phyloP scores from a whole-genome alignment of 1,139 yeast species.

The Saccharomyces hybrid region DNA sequence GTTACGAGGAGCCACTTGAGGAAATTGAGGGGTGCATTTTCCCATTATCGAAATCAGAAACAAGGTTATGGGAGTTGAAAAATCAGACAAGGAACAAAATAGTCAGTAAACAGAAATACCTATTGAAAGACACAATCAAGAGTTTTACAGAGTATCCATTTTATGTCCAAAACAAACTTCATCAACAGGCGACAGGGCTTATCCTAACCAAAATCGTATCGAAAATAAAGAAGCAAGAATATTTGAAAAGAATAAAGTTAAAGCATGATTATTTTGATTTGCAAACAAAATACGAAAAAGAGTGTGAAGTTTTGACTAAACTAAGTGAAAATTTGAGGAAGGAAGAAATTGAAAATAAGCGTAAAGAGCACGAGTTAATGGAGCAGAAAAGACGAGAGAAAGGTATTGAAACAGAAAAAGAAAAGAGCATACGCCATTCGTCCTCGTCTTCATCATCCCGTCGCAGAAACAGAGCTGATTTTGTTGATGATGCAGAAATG shows the following conservation, averaged over 20 bases:
- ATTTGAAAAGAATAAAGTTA: conserved; percentile 36
- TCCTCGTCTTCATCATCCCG: conserved; percentile 44
- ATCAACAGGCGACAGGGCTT: conserved; percentile 38
- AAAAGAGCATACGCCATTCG: conserved; percentile 9
- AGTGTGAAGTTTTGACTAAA: conserved; percentile 47
- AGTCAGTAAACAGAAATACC: conserved; percentile 37
- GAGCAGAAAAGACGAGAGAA: conserved; percentile 17
- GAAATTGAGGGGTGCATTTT: conserved; percentile 36
- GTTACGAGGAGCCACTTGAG: conserved; percentile 17
- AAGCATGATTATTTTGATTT: conserved; percentile 43
- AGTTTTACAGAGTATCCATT: conserved; percentile 48
- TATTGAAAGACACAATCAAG: conserved; percentile 36
- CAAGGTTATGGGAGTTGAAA: conserved; percentile 45
- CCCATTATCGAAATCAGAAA: conserved; percentile 51
- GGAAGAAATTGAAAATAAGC: conserved; percentile 40
- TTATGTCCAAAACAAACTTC: conserved; percentile 39
- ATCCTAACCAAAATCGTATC: conserved; percentile 33
- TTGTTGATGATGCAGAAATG: conserved; percentile 32
- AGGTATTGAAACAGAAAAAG: conserved; percentile 19
- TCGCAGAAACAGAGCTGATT: conserved; percentile 61
- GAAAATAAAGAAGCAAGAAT: conserved; percentile 29
- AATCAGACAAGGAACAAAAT: conserved; percentile 38
- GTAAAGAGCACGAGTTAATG: conserved; percentile 27
- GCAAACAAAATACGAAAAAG: conserved; percentile 41
- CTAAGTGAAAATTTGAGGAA: conserved; percentile 47